Percentiles rank a stretch among this genome's conserved stretches.
phyloP scores from a whole-genome alignment of 106 monocot species.

The Amphibolis antarctica region DNA sequence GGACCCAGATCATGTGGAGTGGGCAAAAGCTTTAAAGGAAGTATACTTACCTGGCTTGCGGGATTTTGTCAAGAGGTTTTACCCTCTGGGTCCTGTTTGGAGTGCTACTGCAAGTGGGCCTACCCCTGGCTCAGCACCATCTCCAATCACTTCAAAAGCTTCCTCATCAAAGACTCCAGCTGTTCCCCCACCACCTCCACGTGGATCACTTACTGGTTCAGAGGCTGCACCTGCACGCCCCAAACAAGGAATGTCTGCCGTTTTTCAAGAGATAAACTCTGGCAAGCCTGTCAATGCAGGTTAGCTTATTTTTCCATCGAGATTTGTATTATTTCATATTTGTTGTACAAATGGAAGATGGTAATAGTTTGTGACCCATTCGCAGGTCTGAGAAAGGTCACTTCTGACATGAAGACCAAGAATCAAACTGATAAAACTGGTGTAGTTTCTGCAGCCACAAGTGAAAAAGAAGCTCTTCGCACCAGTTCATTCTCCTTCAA shows the following conservation, averaged over 20 bases:
- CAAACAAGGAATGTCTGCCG: constrained; percentile 73
- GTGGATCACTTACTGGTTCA: constrained; percentile 30
- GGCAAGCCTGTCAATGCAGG: constrained; percentile 59
- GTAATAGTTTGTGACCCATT: neutral
- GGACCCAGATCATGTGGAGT: constrained; percentile 76
- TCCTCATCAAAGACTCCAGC: constrained; percentile 21
- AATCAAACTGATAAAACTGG: constrained; percentile 56
- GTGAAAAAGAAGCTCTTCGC: constrained; percentile 34
- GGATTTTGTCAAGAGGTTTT: constrained; percentile 75
- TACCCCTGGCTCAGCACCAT: constrained; percentile 13
- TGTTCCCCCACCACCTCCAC: constrained; percentile 40
- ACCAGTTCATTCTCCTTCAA: constrained; percentile 34
- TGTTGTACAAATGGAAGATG: neutral
- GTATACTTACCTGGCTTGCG: constrained; percentile 76
- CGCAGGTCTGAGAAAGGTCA: constrained; percentile 71
- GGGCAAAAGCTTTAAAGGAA: constrained; percentile 93
- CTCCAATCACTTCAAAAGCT: constrained; percentile 24
- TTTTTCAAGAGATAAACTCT: constrained; percentile 77
- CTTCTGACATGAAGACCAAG: constrained; percentile 83
- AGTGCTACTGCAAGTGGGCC: constrained; percentile 23
- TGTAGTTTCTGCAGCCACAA: constrained; percentile 31
- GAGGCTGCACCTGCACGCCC: constrained; percentile 32
- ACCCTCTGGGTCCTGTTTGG: constrained; percentile 90
- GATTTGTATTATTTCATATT: neutral
- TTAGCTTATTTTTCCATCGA: constrained; percentile 1